phyloP scores from a whole-genome alignment of 306 rosid genomes.

The Vigna hirtella region DNA sequence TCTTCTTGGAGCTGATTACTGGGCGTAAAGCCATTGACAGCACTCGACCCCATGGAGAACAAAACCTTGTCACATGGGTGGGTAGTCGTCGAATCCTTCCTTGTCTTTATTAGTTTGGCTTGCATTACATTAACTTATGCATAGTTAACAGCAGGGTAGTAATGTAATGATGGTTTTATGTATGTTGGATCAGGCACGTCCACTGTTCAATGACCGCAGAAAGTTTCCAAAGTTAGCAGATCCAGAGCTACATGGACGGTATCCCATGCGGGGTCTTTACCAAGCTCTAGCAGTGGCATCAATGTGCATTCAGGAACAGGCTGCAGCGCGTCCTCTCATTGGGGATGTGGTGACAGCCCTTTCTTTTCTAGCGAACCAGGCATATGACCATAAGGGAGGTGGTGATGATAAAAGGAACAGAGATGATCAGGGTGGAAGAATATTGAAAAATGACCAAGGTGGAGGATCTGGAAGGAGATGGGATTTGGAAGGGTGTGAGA shows the following conservation, averaged over 20 bases:
- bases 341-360: conserved; percentile 97
- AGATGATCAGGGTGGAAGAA: conserved; percentile 70
- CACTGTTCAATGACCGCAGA: conserved; percentile 88
- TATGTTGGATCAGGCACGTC: conserved; percentile 77
- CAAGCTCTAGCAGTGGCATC: conserved; percentile 98
- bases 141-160: conserved; percentile 18
- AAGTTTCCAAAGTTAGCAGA: conserved; percentile 89
- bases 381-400: conserved; percentile 69
- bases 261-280: conserved; percentile 94
- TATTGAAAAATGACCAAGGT: conserved; percentile 73
- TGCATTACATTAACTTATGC: background rate
- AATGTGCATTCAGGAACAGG: conserved; percentile 97
- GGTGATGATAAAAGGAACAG: conserved; percentile 71
- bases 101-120: conserved; percentile 30
- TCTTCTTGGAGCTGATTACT: conserved; percentile 88
- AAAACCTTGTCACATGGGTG: conserved; percentile 98
- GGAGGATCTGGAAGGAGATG: conserved; percentile 78
- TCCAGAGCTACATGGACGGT: conserved; percentile 85
- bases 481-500: conserved; percentile 85
- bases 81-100: conserved; percentile 57
- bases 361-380: conserved; percentile 84
- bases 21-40: conserved; percentile 93
- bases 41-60: conserved; percentile 85
- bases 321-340: conserved; percentile 91
- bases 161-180: conserved; percentile 40